A percentile compares a stretch with the other conserved stretches of the same genome.
phyloP scores from a whole-genome alignment of 2,329 filamentous ascomycete species.

The Neopestalotiopsis sp. region DNA sequence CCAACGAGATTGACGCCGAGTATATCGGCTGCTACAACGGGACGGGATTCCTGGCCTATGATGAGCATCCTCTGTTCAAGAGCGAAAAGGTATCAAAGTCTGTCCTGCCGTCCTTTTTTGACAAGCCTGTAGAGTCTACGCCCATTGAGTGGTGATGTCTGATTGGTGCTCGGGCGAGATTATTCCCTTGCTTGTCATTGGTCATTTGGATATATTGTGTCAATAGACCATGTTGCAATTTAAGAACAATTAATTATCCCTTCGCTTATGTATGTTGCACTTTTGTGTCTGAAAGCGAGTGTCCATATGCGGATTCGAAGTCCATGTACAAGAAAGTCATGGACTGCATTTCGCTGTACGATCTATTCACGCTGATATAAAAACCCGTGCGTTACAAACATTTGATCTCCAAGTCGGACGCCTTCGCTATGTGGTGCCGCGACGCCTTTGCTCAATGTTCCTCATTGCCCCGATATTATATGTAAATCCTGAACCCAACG shows the following conservation, averaged over 20 bases:
- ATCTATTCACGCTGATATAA: background rate
- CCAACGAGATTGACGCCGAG: constrained; percentile 10
- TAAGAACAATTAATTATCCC: no score
- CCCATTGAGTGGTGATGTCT: background rate
- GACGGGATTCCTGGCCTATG: constrained; percentile 10
- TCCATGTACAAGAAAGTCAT: accelerated
- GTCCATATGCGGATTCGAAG: no score
- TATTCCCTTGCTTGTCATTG: background rate
- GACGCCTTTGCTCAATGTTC: background rate
- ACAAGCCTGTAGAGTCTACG: background rate
- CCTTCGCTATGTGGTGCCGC: background rate
- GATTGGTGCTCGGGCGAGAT: background rate
- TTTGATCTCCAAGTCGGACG: background rate
- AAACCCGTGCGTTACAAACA: background rate
- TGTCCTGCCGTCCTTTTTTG: background rate
- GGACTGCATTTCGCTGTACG: background rate
- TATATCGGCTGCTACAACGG: constrained; percentile 7
- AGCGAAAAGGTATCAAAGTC: background rate
- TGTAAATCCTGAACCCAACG: background rate
- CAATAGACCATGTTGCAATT: background rate
- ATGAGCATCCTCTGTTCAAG: background rate
- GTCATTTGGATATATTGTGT: background rate
- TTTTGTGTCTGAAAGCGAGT: no score
- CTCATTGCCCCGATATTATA: background rate
- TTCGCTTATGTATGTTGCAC: no score